A percentile compares a stretch with the other conserved stretches of the same genome.
phyloP scores from a whole-genome alignment of 495 filamentous ascomycete genomes.

The Penicillium roqueforti region DNA sequence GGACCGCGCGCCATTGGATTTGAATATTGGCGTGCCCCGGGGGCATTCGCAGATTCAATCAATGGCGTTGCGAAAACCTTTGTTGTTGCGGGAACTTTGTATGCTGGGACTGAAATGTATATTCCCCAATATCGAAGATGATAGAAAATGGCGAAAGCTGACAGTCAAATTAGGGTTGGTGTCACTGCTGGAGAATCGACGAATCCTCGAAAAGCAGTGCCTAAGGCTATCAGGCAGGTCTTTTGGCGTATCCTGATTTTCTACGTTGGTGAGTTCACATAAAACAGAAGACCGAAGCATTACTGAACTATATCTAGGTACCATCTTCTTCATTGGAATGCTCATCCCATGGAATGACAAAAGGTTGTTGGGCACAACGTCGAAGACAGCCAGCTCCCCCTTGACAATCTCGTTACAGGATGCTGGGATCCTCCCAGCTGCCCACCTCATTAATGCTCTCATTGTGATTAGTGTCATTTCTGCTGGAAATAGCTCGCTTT shows the following conservation, averaged over 20 bases:
- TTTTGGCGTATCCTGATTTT: constrained; percentile 71
- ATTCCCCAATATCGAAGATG: neutral
- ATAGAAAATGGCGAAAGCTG: neutral
- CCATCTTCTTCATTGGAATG: constrained; percentile 66
- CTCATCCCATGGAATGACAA: constrained; percentile 55
- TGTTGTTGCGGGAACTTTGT: constrained; percentile 68
- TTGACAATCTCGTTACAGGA: constrained; percentile 68
- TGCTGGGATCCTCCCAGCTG: constrained; percentile 63
- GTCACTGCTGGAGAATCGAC: constrained; percentile 63
- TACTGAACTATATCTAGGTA: constrained; percentile 15
- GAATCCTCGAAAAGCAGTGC: constrained; percentile 59
- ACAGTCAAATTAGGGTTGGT: constrained; percentile 45
- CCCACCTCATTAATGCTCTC: constrained; percentile 67
- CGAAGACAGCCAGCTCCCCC: constrained; percentile 60
- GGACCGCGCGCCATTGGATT: constrained; percentile 57
- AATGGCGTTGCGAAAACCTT: constrained; percentile 51
- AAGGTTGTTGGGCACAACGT: constrained; percentile 39
- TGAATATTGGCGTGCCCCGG: constrained; percentile 61
- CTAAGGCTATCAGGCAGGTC: constrained; percentile 62
- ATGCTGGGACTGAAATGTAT: constrained; percentile 66
- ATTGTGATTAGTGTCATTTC: constrained; percentile 66
- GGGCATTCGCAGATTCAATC: constrained; percentile 64
- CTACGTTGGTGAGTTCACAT: constrained; percentile 54
- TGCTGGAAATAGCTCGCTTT: constrained; percentile 66
- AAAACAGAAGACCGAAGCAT: too few relatives aligned